Evolutionary conservation across 176 grass and related monocot species (phyloP), one percentile per base, ranked within the genome.

Genomic region (Raddia distichophylla): DNA sequence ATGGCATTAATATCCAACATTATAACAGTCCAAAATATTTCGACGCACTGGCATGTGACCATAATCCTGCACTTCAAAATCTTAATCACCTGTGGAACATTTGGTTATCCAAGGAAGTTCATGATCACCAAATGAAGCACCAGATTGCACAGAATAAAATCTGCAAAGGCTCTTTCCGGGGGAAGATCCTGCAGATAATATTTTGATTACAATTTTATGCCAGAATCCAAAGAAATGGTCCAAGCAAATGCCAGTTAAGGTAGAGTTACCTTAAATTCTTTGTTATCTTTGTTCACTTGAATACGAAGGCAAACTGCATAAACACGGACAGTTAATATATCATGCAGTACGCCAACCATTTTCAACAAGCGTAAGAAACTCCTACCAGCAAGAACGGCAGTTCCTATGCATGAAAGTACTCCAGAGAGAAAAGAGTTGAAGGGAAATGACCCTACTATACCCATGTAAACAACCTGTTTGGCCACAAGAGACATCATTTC

Each of bases 281-380:
- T 93, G 83, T 98, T 98, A 11, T 98, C 92, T 83, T 98, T 94
- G 95, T 94, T 98, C 66, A 98, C 95, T 85, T 98, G 95, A 82
- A 98, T 98, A 18, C 90, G 88, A 51, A 98, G 95, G 77, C 92
- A 98, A 78, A 98, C 92, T 98, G 83, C 76, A 72, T 55, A 18
- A 57, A 34, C 8, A 48, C 35, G 16, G 8, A 16, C 37, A 55
- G 49, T 53, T 52, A 90, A 90, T 46, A 34, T 53, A 66, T 37
- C 47, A 17, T 45, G 19, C 19, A 65, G 42, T 47, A 8, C 1
- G 32, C 1, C 42, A 69, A 63, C 33, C 1, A n/a, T 8, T 46
- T 13, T 9, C 10, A 0, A 43, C 2, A 80, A 40, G 0, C 7
- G 3, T 8, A 80, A 66, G 60, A 63, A 75, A 20, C 35, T 18